Evolutionary conservation across 1,284 basidiomycete genomes (phyloP).

Genomic region (Sporisorium graminicola): DNA sequence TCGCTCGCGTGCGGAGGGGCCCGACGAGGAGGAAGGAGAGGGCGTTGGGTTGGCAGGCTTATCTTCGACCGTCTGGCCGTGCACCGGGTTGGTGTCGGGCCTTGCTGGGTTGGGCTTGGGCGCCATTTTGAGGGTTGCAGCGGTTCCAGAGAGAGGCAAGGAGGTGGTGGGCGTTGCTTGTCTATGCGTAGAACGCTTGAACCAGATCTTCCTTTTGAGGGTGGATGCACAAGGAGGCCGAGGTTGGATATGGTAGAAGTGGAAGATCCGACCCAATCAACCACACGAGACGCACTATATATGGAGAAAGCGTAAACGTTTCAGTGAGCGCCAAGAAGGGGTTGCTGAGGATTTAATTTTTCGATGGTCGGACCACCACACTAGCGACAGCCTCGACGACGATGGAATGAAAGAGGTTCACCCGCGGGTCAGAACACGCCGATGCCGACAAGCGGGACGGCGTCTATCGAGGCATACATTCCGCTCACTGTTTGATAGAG

Average conservation of each 20-base stretch:
- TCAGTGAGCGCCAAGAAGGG: background rate
- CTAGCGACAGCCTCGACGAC: background rate
- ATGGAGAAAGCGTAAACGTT: constrained; percentile 4
- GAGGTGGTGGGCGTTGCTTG: background rate
- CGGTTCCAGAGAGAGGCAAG: background rate
- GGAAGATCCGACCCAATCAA: background rate
- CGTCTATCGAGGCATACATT: background rate
- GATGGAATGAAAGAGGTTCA: constrained; percentile 18
- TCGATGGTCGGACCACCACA: background rate
- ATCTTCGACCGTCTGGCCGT: constrained; percentile 55
- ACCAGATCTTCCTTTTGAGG: no score
- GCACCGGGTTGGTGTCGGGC: constrained; percentile 55
- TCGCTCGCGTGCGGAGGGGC: constrained; percentile 51
- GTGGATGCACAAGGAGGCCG: background rate
- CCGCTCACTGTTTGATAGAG: background rate
- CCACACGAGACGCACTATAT: constrained; percentile 3
- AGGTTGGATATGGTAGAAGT: constrained; percentile 3
- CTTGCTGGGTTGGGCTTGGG: constrained; percentile 52
- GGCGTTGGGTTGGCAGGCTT: constrained; percentile 30
- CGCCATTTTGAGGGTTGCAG: constrained; percentile 25
- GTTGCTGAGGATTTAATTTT: background rate
- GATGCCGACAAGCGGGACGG: constrained; percentile 3
- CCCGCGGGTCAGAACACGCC: constrained; percentile 24
- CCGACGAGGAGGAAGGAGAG: constrained; percentile 16
- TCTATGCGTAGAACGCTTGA: background rate